These are phyloP conservation scores for Peronospora belbahrii DNA, from an alignment of 352 stramenopile genomes.

Conservation along the genomic window DNA sequence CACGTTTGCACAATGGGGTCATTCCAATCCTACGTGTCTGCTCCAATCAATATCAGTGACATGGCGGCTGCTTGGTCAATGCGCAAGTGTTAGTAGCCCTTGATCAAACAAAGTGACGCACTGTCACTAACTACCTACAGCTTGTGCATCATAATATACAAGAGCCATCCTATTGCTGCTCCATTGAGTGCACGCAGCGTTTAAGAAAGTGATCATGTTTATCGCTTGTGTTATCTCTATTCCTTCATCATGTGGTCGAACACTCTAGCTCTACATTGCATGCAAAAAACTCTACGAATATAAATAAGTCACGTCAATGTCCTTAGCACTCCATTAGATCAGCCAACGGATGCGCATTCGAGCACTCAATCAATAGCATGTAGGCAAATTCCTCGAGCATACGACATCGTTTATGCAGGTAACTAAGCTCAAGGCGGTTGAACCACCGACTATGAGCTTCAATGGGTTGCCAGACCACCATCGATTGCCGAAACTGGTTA, in stretches of 20 bases:
- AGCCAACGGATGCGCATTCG: conserved; percentile 60
- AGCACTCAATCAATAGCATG: conserved; percentile 62
- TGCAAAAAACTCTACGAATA: conserved; percentile 30
- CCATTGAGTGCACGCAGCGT: neutral
- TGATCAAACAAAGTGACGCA: no score
- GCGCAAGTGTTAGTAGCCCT: no score
- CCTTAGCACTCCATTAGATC: conserved; percentile 57
- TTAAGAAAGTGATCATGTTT: conserved; percentile 2
- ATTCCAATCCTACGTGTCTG: no score
- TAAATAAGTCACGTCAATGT: conserved; percentile 23
- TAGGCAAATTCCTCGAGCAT: conserved; percentile 74
- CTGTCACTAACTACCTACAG: conserved; percentile 13
- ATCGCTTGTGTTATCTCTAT: conserved; percentile 15
- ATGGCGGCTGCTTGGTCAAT: no score
- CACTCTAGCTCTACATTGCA: conserved; percentile 27
- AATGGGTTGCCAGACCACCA: conserved; percentile 50
- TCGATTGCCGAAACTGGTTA: conserved; percentile 47
- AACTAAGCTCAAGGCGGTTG: conserved; percentile 74
- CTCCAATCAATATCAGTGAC: no score
- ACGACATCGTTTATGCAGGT: conserved; percentile 72
- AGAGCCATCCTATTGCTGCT: neutral
- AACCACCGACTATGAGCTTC: conserved; percentile 67
- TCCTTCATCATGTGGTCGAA: conserved; percentile 18
- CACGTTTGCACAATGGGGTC: no score
- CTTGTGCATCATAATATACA: no score